A percentile compares a stretch with the other conserved stretches of the same genome.
phyloP scores from a whole-genome alignment of 495 filamentous ascomycete species.

The Antarctomyces pellizariae region DNA sequence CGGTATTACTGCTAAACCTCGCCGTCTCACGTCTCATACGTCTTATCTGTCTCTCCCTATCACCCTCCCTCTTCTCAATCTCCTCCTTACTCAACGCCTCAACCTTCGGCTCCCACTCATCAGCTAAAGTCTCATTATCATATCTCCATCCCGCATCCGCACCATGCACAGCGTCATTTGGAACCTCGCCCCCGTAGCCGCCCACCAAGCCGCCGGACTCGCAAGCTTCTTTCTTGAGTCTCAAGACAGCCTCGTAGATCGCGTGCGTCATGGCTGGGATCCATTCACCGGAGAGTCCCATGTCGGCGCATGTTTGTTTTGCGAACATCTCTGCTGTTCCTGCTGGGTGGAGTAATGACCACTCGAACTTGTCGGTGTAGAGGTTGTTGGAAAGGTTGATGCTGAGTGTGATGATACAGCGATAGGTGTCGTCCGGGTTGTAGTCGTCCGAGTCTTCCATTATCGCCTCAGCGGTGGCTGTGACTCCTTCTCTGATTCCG shows the following conservation, averaged over 20 bases:
- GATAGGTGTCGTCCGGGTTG: constrained; percentile 78
- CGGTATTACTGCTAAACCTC: constrained; percentile 63
- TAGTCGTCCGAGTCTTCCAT: constrained; percentile 28
- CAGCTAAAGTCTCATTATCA: constrained; percentile 68
- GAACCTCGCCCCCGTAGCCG: constrained; percentile 56
- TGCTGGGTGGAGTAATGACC: constrained; percentile 81
- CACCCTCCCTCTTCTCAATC: constrained; percentile 91
- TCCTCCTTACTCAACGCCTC: constrained; percentile 83
- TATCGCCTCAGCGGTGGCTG: constrained; percentile 26
- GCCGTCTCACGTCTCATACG: constrained; percentile 78
- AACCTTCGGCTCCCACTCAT: constrained; percentile 87
- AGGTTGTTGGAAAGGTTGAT: constrained; percentile 83
- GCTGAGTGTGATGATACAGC: constrained; percentile 73
- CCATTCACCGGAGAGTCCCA: constrained; percentile 82
- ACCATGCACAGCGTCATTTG: constrained; percentile 65
- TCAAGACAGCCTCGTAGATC: constrained; percentile 86
- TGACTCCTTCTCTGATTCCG: constrained; percentile 15
- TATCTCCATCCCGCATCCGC: constrained; percentile 81
- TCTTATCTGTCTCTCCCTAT: constrained; percentile 75
- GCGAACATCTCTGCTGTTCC: constrained; percentile 87
- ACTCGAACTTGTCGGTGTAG: constrained; percentile 95
- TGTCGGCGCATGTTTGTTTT: constrained; percentile 71
- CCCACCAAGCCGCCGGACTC: constrained; percentile 63
- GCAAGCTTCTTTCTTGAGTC: constrained; percentile 86
- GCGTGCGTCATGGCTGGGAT: constrained; percentile 82